Base-by-base conservation (phyloP, 2,329 filamentous ascomycete species). In the Ophiostoma ulmi region DNA sequence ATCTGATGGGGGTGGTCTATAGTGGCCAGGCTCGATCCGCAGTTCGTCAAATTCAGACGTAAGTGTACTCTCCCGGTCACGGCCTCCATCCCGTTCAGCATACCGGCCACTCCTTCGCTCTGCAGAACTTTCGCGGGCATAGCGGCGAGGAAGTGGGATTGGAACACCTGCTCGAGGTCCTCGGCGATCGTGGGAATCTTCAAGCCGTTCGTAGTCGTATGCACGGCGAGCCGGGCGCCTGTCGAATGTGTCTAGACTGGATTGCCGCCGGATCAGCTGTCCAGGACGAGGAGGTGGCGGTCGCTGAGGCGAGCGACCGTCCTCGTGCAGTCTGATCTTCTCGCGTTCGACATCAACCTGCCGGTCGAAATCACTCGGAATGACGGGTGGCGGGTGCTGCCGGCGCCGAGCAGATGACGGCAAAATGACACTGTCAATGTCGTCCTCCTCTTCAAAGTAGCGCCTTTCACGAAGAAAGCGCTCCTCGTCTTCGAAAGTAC, bases 211-310 rank as follows among this genome's bases (percentile, higher is more conserved):
- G 35, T 68, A 63, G 35, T 72, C 72, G 36, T 70, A 69, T n/a
- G 64, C 67, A 13, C 71, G 73, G 17, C 70, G 72, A 0, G 69
- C 68, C 1, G 91, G 90, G 38, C 88, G 88, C 67, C 93, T 89
- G 79, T 97, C 94, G 77, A 93, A 97, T 0, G 91, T 97, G 78
- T 97, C 94, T 55, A 97, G 84, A 69, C 93, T 97, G 17, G 93
- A 97, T 78, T 97, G 93, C 63, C 94, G 88, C 71, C 94, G 87
- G 68, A 95, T 77, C 73, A 94, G 84, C 39, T 91, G 85, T 41
- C 85, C 84, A 69, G 87, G 82, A 65, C 91, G 85, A 44, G 85
- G 84, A 69, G 87, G 82, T 66, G 83, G 86, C 11, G 86, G 84
- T 5, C 58, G 66, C 48, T 61, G 66, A n/a, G 44, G 44, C 31